phyloP scores from a whole-genome alignment of 257 asterid genomes.

The Solanum sejunctum region DNA sequence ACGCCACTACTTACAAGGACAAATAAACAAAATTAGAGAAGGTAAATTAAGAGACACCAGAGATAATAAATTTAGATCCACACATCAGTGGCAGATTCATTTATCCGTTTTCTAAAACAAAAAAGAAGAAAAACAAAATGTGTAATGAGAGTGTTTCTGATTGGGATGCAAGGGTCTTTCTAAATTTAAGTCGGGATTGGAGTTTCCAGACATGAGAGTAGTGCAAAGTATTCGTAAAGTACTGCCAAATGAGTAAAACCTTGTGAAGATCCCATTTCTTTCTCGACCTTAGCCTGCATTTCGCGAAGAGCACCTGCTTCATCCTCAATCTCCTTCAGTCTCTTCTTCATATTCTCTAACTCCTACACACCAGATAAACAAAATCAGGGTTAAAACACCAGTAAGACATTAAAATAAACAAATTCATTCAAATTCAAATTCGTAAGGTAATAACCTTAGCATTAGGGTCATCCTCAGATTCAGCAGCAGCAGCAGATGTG shows the following conservation, averaged over 20 bases:
- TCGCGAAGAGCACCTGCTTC: constrained; percentile 84
- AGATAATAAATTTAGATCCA: not conserved
- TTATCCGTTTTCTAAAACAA: not conserved
- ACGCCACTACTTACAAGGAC: not conserved
- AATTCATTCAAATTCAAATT: not conserved
- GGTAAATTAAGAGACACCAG: not conserved
- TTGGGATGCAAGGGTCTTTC: not conserved
- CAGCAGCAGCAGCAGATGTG: not conserved
- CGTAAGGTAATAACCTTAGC: not conserved
- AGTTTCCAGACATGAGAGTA: not conserved
- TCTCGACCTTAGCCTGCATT: constrained; percentile 72
- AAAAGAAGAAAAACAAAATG: not conserved
- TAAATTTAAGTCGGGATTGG: not conserved
- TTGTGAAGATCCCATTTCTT: constrained; percentile 53
- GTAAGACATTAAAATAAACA: not conserved
- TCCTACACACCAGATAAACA: constrained; percentile 25
- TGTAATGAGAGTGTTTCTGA: not conserved
- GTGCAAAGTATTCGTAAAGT: not conserved
- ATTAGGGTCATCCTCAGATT: constrained; percentile 1
- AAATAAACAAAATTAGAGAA: not conserved
- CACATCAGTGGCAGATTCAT: not conserved
- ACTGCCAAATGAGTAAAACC: constrained; percentile 26
- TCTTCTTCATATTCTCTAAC: constrained; percentile 61
- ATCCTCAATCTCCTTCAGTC: constrained; percentile 74
- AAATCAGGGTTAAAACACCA: not conserved